Conservation (phyloP, 139 green algal species). For the Ostreobium quekettii region DNA sequence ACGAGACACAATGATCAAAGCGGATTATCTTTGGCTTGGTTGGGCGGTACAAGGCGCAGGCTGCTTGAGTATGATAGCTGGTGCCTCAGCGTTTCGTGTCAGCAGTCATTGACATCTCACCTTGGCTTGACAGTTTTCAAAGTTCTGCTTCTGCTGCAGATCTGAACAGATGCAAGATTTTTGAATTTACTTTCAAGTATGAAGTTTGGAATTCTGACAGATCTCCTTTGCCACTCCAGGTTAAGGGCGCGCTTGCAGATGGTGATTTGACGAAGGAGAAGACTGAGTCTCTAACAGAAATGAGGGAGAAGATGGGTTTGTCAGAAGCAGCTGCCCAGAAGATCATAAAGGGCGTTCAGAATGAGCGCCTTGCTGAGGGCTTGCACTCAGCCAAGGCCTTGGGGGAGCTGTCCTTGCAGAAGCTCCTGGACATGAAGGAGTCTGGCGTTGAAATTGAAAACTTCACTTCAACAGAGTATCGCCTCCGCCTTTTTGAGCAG, state of each 20-base stretch:
- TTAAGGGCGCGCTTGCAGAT: conserved; percentile 17
- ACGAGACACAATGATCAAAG: too few species aligned
- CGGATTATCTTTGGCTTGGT: too few species aligned
- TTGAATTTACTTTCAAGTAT: too few species aligned
- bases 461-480: conserved; percentile 15
- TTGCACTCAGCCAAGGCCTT: conserved; percentile 17
- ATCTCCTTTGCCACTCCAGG: conserved; percentile 20
- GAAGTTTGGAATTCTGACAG: too few species aligned
- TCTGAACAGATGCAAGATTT: too few species aligned
- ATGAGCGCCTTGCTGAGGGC: conserved; percentile 16
- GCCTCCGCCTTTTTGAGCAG: conserved; percentile 16
- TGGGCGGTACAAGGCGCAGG: too few species aligned
- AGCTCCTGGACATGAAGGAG: conserved; percentile 23
- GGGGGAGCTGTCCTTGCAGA: conserved; percentile 18
- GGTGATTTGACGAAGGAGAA: conserved; percentile 28
- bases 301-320: conserved; percentile 26
- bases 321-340: conserved; percentile 18
- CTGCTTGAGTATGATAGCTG: too few species aligned
- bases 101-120: too few species aligned
- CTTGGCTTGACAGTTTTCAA: too few species aligned
- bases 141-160: too few species aligned
- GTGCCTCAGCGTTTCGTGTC: too few species aligned
- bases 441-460: conserved; percentile 18
- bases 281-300: conserved; percentile 25
- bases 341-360: conserved; percentile 30